Base-by-base conservation (phyloP, 306 rosid species). In the Elaeagnus macrophylla region DNA sequence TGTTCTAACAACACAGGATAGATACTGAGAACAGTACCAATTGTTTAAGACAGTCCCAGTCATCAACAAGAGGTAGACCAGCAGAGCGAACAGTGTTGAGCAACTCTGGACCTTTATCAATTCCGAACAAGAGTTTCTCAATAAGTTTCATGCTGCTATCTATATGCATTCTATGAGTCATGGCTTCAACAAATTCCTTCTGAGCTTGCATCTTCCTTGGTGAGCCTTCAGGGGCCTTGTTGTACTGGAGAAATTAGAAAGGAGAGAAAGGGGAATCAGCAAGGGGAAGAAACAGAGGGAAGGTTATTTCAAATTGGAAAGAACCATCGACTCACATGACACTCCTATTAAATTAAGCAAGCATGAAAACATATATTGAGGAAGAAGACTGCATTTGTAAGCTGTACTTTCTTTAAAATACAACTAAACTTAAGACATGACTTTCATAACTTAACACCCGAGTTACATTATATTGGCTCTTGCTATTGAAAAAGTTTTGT, bases 171-270 rank as follows among this genome's bases (percentile, higher is more conserved):
- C 99, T 82, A 56, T 84, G 95, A 52, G 95, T 69, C 95, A 93
- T 87, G 56, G 77, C 94, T 69, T 84, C 99, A 66, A 93, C 10
- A 73, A 87, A 71, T 63, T 93, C 79, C 74, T 77, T 87, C 79
- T 83, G 88, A 46, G 96, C 95, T 73, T 59, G 73, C 53, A 56
- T 41, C 75, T 93, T 93, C 75, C 78, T 81, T 1, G 70, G 39
- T 42, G 99, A 73, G 45, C 90, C 95, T 70, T 82, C 96, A 0
- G 99, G 88, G 47, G 99, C 87, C 70, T 79, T 82, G 71, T 83
- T 88, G 62, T 54, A 93, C 99, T 93, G 84, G 43, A 54, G 65
- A 54, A 61, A 51, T 50, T 17, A 53, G 13, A 12, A 56, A 60
- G 12, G 56, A 36, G 19, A 42, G 20, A 53, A 53, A 19, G 18